Evolutionary conservation across 345 rosid species (phyloP), one percentile per base, ranked within the genome.

Genomic region (Moricandia arvensis): DNA sequence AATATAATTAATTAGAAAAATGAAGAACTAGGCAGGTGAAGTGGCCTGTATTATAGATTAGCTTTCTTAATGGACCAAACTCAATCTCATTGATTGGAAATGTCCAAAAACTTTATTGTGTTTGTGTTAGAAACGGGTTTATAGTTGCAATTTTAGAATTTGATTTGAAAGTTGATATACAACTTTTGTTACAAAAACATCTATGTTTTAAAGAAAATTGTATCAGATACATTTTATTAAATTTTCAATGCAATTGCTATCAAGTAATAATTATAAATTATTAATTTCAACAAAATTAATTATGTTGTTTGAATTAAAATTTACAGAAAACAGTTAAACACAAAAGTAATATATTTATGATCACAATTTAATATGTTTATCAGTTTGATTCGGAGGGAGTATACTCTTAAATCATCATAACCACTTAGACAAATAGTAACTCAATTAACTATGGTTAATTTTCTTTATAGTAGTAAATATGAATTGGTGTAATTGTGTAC

Each of bases 31-130:
- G n/a, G 43, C 76, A 77, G 72, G 72, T 77, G 80, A 71, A 53
- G 45, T 58, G 71, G 80, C 60, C 80, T 70, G 29, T 24, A 18
- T 63, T 10, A 68, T 43, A 73, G 5, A 35, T 64, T 75, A 61
- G 74, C 58, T 70, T 71, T 59, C 1, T 2, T 30, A 10, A 7
- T 43, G 76, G 75, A 64, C 67, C 76, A 45, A 63, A 65, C 53
- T 63, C 4, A 63, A 55, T 3, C 53, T 63, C 60, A 31, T 71
- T 64, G 24, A 77, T 71, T 72, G 63, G 73, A 66, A 34, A 13
- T 66, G 77, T 78, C 73, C 81, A 65, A 77, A 71, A 71, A 21
- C 66, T 55, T 64, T 77, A 43, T 41, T 9, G 41, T 27, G 66
- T 59, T 47, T 59, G 54, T 59, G 69, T 66, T 34, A 66, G 37